A percentile compares a stretch with the other conserved stretches of the same genome.
phyloP scores from a whole-genome alignment of 2,329 filamentous ascomycete genomes.

The Aspergillus sp. region DNA sequence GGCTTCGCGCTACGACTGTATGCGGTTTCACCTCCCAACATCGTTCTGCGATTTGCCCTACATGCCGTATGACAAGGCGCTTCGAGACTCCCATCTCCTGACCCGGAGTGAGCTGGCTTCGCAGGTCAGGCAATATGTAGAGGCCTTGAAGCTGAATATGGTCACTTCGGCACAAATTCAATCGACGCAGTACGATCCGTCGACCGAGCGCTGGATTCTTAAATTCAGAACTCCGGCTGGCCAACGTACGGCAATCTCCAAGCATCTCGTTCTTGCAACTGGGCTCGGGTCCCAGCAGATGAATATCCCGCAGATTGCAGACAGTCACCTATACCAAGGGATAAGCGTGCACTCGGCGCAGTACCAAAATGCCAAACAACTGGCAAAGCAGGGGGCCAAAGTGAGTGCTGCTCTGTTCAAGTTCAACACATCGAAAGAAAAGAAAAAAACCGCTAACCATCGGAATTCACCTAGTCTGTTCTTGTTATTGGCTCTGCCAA shows the following conservation, averaged over 20 bases:
- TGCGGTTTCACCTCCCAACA: slow-evolving; percentile 36
- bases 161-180: slow-evolving; percentile 21
- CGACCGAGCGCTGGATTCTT: slow-evolving; percentile 18
- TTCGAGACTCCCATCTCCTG: slow-evolving; percentile 10
- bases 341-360: slow-evolving; percentile 9
- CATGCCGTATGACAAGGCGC: slow-evolving; percentile 12
- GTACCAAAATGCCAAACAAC: slow-evolving; percentile 6
- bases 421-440: background rate
- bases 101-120: slow-evolving; percentile 9
- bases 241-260: slow-evolving; percentile 3
- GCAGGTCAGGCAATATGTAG: slow-evolving; percentile 16
- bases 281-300: slow-evolving; percentile 12
- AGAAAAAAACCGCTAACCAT: background rate
- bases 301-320: slow-evolving; percentile 7
- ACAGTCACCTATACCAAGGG: slow-evolving; percentile 6
- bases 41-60: slow-evolving; percentile 31
- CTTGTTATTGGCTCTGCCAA: slow-evolving; percentile 42
- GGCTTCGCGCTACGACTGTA: slow-evolving; percentile 39
- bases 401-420: background rate
- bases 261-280: slow-evolving; percentile 14
- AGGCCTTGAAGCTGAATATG: slow-evolving; percentile 25
- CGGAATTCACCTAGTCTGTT: slow-evolving; percentile 22
- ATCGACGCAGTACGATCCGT: slow-evolving; percentile 17
- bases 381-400: slow-evolving; percentile 7
- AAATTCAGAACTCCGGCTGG: slow-evolving; percentile 12